These are phyloP conservation scores for Aspergillus ustus DNA, from an alignment of 2,329 filamentous ascomycete species.

Conservation along the genomic window DNA sequence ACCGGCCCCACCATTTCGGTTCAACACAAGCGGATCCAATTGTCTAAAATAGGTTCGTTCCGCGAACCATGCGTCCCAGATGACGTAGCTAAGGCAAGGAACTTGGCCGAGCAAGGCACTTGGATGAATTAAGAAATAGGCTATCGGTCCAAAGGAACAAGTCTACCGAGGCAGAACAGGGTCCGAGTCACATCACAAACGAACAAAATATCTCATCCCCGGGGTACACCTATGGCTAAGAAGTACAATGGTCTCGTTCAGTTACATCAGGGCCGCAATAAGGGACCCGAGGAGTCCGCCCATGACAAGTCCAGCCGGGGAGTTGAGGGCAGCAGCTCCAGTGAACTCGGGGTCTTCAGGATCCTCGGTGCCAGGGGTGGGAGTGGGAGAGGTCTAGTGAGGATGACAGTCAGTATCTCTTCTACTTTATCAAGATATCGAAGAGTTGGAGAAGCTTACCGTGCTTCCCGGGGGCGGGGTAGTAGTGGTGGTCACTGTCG, in stretches of 20 bases:
- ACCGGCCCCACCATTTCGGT: not conserved
- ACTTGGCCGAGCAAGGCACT: not conserved
- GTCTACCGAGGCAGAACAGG: not conserved
- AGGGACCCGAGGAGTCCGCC: conserved; percentile 2
- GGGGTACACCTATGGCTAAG: not conserved
- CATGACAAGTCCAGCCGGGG: not conserved
- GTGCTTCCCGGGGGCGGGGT: not conserved
- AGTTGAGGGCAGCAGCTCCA: not conserved
- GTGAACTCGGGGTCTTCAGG: conserved; percentile 1
- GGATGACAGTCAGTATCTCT: not conserved
- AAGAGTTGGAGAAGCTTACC: not conserved
- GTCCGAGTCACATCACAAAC: not conserved
- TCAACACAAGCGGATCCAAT: not conserved
- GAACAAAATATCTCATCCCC: not conserved
- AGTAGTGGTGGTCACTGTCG: not conserved
- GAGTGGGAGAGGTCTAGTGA: not conserved
- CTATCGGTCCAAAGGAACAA: not conserved
- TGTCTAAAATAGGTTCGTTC: not conserved
- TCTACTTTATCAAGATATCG: not conserved
- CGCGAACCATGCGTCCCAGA: not conserved
- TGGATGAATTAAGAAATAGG: not conserved
- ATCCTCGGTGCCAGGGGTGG: not conserved
- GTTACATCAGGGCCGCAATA: not conserved
- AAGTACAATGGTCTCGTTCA: not conserved
- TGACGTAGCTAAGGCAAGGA: not conserved